Base-by-base conservation (phyloP, 2,329 filamentous ascomycete genomes). In the Talaromyces sp. region DNA sequence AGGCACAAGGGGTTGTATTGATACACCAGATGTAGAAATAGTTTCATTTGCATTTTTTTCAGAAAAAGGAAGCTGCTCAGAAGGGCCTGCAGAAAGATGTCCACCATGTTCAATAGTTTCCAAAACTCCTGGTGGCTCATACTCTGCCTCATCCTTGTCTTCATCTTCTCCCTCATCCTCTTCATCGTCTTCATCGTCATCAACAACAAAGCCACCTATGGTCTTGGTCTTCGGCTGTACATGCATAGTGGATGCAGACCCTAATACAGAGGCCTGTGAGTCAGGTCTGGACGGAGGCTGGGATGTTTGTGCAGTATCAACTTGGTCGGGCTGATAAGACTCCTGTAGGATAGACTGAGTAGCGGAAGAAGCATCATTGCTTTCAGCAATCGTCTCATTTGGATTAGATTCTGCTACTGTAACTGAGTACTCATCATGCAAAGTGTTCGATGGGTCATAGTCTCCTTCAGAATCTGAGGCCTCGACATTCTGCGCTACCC, bases 181-280 rank as follows among this genome's bases (percentile, higher is more conserved):
- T 71, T 83, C 82, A 72, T 86, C 81, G 71, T 83, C 82, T 73
- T 86, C 83, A 75, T 84, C 83, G 74, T 86, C 85, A 77, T 88
- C 86, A 74, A 85, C 82, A 77, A 87, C 83, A 81, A 88, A 87
- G 70, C 86, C 86, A 75, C 85, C 85, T 72, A 84, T 83, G 67
- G 82, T 86, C 72, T 81, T 83, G 72, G 83, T 78, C 73, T 82
- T 81, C 69, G 73, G 71, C 62, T 75, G 75, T 64, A 69, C 71
- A 70, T 72, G 68, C 61, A 79, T 77, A 63, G 73, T 71, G 63
- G 71, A 60, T 49, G 70, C 67, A 68, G 72, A 69, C 62, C 70
- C 68, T 65, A 76, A 71, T 66, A 75, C 71, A 45, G 75, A 74
- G 62, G 69, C 69, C 69, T 73, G 72, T 67, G 77, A 75, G 68